Base-by-base conservation (phyloP, 75 land plant genomes). In the Larix kaempferi region DNA sequence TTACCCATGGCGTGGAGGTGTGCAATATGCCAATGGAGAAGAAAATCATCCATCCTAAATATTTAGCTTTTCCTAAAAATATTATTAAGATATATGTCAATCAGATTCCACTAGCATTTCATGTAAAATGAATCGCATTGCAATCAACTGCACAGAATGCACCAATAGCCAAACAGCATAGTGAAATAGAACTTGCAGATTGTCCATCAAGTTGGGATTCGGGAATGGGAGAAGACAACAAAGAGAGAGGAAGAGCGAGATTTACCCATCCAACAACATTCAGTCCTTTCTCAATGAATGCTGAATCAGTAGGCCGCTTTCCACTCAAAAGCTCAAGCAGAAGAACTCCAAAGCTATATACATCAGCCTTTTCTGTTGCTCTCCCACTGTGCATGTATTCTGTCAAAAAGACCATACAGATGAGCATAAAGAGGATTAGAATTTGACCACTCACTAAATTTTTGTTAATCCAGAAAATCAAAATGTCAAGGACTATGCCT, bases 241-340 rank as follows among this genome's bases (percentile, higher is more conserved):
- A 25, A 73, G 56, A 55, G 33, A 55, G 19, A 74, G 21, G 59
- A 16, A 75, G 56, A 57, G 27, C n/a, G 26, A 76, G 37, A 73
- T 83, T 80, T 87, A 95, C 98, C 98, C 95, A 93, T 63, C 95
- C 95, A 77, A 93, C 98, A 76, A 95, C 88, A 79, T 95, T 95
- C 15, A 91, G 79, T 56, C 95, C 95, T 77, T 95, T 93, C 74
- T 95, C 98, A 60, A 93, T 89, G 81, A 91, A 93, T 58, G 93
- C 87, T 71, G 95, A 81, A 89, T 95, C 98, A 17, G 93, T 93
- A 19, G 98, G 95, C 7, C 95, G 86, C 78, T 91, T 89, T 60
- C 98, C 89, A 80, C 93, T 93, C 33, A 95, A 69, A 23, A 93
- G 78, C 79, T 95, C 95, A 74, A 95, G 95, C 75, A 95, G 80